Evolutionary conservation across 2,329 filamentous ascomycete genomes (phyloP).

Genomic region (Lecanicillium sp.): DNA sequence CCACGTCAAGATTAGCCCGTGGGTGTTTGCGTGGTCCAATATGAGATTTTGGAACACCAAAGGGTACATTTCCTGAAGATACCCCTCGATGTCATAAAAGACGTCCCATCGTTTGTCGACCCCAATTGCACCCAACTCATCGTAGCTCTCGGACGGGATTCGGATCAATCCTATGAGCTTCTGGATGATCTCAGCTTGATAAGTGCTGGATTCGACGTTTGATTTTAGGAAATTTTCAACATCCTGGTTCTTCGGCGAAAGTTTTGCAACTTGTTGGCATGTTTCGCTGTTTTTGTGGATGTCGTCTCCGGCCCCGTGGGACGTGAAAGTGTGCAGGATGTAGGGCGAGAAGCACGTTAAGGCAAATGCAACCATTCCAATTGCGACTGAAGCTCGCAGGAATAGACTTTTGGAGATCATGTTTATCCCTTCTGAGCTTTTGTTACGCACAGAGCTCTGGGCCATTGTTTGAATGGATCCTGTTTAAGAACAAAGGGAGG

Average conservation of each 20-base stretch:
- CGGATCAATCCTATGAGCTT: slow-evolving; percentile 25
- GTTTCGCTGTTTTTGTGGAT: no score
- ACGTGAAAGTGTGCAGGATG: no score
- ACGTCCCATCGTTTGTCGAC: slow-evolving; percentile 51
- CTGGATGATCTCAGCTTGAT: background rate
- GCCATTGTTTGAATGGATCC: no score
- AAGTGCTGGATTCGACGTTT: background rate
- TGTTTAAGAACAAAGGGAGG: no score
- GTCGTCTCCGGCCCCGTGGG: no score
- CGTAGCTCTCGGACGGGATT: slow-evolving; percentile 47
- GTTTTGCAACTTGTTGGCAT: background rate
- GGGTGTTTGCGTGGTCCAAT: slow-evolving; percentile 49
- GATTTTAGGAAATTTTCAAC: background rate
- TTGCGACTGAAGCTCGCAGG: no score
- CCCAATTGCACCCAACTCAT: slow-evolving; percentile 46
- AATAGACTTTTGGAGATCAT: no score
- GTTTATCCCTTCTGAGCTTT: no score
- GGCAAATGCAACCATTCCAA: no score
- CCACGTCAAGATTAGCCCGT: slow-evolving; percentile 53
- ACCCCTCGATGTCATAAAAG: slow-evolving; percentile 45
- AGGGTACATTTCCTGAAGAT: slow-evolving; percentile 44
- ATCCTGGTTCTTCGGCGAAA: background rate
- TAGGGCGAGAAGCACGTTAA: no score
- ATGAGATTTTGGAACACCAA: slow-evolving; percentile 36
- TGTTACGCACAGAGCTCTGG: no score